Conservation (phyloP, 1,284 basidiomycete genomes). For the Austropuccinia psidii region DNA sequence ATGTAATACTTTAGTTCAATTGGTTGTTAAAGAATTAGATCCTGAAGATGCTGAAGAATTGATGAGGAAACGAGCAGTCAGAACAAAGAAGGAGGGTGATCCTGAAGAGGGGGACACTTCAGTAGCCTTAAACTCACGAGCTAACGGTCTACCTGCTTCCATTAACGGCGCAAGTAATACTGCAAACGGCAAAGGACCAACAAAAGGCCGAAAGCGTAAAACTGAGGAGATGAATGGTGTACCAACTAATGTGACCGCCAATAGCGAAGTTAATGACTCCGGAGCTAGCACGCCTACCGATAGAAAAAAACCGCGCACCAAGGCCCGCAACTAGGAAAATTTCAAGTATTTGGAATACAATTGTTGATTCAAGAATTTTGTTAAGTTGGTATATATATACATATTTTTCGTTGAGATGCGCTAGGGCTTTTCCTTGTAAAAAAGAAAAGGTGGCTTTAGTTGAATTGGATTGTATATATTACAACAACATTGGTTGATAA, state of each 20-base stretch:
- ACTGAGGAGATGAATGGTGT: conserved; percentile 21
- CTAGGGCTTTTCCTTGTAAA: too few relatives aligned
- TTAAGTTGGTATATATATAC: too few relatives aligned
- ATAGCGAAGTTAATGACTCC: conserved; percentile 7
- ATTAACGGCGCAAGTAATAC: neutral
- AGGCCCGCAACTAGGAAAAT: too few relatives aligned
- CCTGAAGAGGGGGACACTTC: too few relatives aligned
- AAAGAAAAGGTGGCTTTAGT: too few relatives aligned
- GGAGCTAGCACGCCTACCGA: conserved; percentile 28
- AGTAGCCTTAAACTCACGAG: too few relatives aligned
- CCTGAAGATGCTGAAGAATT: conserved; percentile 35
- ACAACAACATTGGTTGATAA: too few relatives aligned
- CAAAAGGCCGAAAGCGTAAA: conserved; percentile 31
- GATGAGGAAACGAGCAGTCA: conserved; percentile 28
- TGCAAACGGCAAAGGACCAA: neutral
- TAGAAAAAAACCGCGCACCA: conserved; percentile 27
- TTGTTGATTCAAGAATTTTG: too few relatives aligned
- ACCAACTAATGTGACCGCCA: neutral
- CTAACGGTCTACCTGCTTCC: neutral
- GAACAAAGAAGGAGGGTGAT: conserved; percentile 32
- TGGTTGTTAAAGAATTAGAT: conserved; percentile 77
- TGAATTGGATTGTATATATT: too few relatives aligned
- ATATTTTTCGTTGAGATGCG: too few relatives aligned
- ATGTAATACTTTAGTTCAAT: conserved; percentile 76
- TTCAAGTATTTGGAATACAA: too few relatives aligned